phyloP scores from a whole-genome alignment of 2,329 filamentous ascomycete genomes.

The Colletotrichum filicis region DNA sequence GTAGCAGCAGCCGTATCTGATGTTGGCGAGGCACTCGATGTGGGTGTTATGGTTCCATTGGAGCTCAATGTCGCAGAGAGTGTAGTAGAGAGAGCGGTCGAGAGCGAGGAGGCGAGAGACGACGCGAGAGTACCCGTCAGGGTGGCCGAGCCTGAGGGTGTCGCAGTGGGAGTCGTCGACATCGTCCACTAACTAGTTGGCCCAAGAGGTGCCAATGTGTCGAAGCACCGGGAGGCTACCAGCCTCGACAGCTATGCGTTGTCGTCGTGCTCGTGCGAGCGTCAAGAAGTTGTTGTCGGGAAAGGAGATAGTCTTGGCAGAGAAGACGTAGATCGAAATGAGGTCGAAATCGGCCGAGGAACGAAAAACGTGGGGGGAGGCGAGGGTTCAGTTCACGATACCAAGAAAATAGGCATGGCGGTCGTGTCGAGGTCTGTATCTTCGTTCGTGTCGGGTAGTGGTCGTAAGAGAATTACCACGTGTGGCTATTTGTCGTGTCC shows the following conservation, averaged over 20 bases:
- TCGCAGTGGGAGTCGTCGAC: slow-evolving; percentile 24
- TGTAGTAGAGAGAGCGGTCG: slow-evolving; percentile 9
- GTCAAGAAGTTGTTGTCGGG: background rate
- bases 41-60: slow-evolving; percentile 16
- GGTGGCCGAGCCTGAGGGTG: slow-evolving; percentile 34
- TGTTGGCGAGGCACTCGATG: background rate
- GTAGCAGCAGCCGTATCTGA: background rate
- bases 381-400: slow-evolving; percentile 14
- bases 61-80: slow-evolving; percentile 18
- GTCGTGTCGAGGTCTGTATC: background rate
- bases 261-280: background rate
- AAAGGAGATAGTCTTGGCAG: background rate
- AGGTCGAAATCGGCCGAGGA: background rate
- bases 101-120: slow-evolving; percentile 19
- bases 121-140: slow-evolving; percentile 39
- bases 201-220: background rate
- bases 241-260: background rate
- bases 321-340: background rate
- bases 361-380: background rate
- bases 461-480: background rate
- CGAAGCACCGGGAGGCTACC: background rate
- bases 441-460: background rate
- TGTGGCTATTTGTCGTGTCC: background rate
- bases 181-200: slow-evolving; percentile 7
- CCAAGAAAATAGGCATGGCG: background rate